Evolutionary conservation across 129 eudicot genomes (phyloP).

Genomic region (Pseudognaphalium luteoalbum): DNA sequence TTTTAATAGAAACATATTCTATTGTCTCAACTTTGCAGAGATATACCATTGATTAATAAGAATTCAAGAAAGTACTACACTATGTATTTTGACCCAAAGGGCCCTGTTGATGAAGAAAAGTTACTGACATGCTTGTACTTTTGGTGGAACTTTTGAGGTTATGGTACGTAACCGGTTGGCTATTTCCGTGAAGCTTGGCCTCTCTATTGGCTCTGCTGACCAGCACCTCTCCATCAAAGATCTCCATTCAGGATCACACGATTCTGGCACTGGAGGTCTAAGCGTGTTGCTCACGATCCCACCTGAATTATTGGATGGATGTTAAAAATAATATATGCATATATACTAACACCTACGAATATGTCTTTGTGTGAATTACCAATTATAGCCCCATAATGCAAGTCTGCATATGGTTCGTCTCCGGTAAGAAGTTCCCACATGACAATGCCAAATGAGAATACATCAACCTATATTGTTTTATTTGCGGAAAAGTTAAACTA

Average conservation of each 20-base stretch:
- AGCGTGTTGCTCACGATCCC: constrained; percentile 96
- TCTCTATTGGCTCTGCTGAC: constrained; percentile 85
- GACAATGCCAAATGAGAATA: constrained; percentile 88
- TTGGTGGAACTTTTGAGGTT: constrained; percentile 67
- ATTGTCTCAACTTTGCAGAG: constrained; percentile 19
- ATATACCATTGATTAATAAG: constrained; percentile 17
- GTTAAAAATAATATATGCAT: neutral
- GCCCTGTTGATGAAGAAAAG: neutral
- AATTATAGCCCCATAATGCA: constrained; percentile 91
- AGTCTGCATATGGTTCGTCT: constrained; percentile 85
- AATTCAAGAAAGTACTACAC: constrained; percentile 7
- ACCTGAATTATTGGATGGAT: constrained; percentile 39
- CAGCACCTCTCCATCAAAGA: constrained; percentile 90
- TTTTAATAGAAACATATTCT: constrained; percentile 24
- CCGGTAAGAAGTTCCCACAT: constrained; percentile 96
- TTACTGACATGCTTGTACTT: constrained; percentile 53
- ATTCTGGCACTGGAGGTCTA: constrained; percentile 80
- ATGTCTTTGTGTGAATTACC: constrained; percentile 44
- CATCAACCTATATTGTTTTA: constrained; percentile 64
- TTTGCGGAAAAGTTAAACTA: neutral
- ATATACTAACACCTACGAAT: neutral
- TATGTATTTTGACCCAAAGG: constrained; percentile 18
- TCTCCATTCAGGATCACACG: constrained; percentile 87
- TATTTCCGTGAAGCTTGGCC: constrained; percentile 80
- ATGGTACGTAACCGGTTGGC: constrained; percentile 69